Base-by-base conservation (phyloP, 2,329 filamentous ascomycete species). In the Phialemonium atrogriseum region DNA sequence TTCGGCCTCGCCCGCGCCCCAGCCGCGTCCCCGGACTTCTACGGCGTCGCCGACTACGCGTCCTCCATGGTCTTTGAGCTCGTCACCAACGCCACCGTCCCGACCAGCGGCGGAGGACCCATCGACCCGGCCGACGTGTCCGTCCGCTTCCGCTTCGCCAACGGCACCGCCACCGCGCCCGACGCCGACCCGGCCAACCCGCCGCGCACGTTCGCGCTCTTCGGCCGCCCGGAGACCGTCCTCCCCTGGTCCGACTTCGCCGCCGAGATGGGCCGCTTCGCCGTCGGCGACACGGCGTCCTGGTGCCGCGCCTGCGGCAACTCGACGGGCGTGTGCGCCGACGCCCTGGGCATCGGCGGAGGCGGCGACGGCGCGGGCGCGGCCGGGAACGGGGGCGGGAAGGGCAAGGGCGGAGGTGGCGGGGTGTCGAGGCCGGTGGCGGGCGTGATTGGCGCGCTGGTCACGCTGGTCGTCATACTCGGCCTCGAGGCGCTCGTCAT, bases 281-380 rank as follows among this genome's bases (percentile, higher is more conserved):
- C 81, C 27, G 65, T 94, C 36, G 60, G 62, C n/a, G 66, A 70
- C 30, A 77, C 75, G 7, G 50, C 65, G 35, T 56, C 74, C 33
- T 94, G 86, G 86, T 94, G 86, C 60, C 51, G 54, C 2, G 68
- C 70, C 35, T 94, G 87, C 54, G 83, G 83, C 5, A 86, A 84
- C 58, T 70, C 68, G 0, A 80, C 75, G 0, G 80, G 77, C 3
- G 59, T 64, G 15, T 91, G 85, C 50, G 75, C 76, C 6, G 43
- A 54, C 1, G 40, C 42, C 13, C 35, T 45, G 14, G 48, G 44
- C 23, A 49, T 51, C 12, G 37, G 46, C 4, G 37, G 49, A 7
- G 44, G 46, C 26, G 43, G 40, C 12, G 47, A 46, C 12, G 44
- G 33, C 5, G 35, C 39, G 2, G 36, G 42, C 1, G 32, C 38